Base-by-base conservation (phyloP, 2,329 filamentous ascomycete species). In the Corinectria fuckeliana region DNA sequence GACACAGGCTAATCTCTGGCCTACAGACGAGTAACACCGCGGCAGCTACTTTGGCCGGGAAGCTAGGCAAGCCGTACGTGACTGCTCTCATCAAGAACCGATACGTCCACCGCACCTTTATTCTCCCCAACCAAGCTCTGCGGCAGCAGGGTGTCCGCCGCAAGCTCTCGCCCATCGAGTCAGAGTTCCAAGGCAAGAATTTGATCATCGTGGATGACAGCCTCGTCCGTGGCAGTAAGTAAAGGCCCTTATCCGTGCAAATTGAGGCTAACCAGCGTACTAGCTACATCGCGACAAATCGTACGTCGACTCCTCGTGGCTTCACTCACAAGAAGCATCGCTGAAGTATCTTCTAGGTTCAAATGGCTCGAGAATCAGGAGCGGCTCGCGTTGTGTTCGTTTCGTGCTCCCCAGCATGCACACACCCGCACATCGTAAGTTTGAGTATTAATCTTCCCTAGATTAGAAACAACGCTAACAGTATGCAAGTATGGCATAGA, bases 51-150 rank as follows among this genome's bases (percentile, higher is more conserved):
- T 84, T 96, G 25, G 89, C 92, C n/a, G 85, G 88, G 69, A 82
- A 86, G 41, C 82, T 97, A 18, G 84, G 87, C 66, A 93, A 92
- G 74, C 90, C 91, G 1, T 92, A 91, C 70, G 89, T 85, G 60
- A 90, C 91, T 72, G 93, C 88, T 2, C 94, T 96, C 69, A 88
- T 96, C 65, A 96, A 95, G 82, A 96, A 95, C 76, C 85, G 91
- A 52, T 96, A 96, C 74, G 90, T 96, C 61, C 93, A 92, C 82
- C 86, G 92, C 50, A 96, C 92, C 1, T 95, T 94, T 75, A 94
- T 93, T 72, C 56, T 73, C 60, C 81, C 93, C 2, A 90, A 90
- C 25, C 93, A 97, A 75, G 87, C 87, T 67, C 85, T 88, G 16
- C 85, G 93, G 4, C 88, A 95, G 71, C 94, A 94, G 77, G 90